Conservation (phyloP, 2,329 filamentous ascomycete genomes). For the Hypomyces perniciosus region DNA sequence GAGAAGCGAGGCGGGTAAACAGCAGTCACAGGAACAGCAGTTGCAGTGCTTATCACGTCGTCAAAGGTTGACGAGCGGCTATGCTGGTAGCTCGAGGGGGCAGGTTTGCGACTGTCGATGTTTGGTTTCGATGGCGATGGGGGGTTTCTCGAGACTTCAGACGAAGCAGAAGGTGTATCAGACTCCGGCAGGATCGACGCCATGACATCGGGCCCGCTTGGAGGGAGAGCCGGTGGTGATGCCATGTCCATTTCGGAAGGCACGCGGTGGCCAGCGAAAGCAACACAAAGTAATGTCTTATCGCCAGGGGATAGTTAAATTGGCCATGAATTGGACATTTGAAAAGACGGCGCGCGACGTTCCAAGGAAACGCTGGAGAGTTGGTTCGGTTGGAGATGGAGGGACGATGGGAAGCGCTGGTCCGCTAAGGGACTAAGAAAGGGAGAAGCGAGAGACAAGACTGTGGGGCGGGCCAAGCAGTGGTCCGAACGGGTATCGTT, state of each 20-base stretch:
- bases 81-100: not conserved
- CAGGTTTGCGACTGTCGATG: too few species aligned
- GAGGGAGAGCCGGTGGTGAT: constrained; percentile 15
- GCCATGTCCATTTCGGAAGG: constrained; percentile 18
- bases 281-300: constrained; percentile 15
- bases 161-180: constrained; percentile 35
- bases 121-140: constrained; percentile 8
- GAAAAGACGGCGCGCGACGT: constrained; percentile 1
- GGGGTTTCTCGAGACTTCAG: constrained; percentile 21
- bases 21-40: constrained; percentile 12
- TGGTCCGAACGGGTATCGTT: not conserved
- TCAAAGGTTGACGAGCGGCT: constrained; percentile 4
- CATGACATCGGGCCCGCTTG: constrained; percentile 11
- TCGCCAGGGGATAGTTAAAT: constrained; percentile 14
- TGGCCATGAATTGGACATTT: constrained; percentile 12
- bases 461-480: constrained; percentile 6
- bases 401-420: too few species aligned
- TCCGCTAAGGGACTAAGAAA: not conserved
- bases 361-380: not conserved
- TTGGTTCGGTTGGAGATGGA: too few species aligned
- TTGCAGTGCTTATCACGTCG: constrained; percentile 6
- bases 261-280: constrained; percentile 5
- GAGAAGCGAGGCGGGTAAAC: constrained; percentile 16
- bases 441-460: constrained; percentile 13
- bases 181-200: constrained; percentile 20